Conservation (phyloP, 495 filamentous ascomycete genomes). For the Aspergillus bridgeri region DNA sequence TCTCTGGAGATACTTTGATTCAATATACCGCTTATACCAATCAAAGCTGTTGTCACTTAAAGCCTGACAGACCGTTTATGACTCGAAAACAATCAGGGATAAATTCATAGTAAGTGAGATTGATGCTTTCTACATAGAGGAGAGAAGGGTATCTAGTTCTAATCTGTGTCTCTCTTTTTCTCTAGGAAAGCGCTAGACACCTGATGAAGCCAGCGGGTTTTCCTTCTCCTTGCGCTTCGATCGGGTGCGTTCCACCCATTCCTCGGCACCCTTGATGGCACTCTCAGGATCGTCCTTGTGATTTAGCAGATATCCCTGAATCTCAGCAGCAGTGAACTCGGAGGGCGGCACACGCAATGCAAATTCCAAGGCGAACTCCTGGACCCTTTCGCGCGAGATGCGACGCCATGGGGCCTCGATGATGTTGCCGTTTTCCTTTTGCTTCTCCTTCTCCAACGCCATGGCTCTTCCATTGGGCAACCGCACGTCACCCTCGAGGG, state of each 20-base stretch:
- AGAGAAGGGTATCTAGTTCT: background rate
- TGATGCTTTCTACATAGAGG: background rate
- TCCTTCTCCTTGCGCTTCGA: conserved; percentile 12
- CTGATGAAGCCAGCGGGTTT: background rate
- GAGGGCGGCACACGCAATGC: conserved; percentile 56
- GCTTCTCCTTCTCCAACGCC: conserved; percentile 3
- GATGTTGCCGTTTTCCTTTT: background rate
- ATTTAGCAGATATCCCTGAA: conserved; percentile 71
- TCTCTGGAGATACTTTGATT: too few species aligned
- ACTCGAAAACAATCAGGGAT: background rate
- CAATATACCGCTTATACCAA: too few species aligned
- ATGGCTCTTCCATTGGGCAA: conserved; percentile 1
- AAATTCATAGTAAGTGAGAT: background rate
- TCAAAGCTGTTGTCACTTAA: too few species aligned
- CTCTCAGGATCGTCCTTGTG: conserved; percentile 60
- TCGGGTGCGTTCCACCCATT: conserved; percentile 46
- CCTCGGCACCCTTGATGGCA: conserved; percentile 52
- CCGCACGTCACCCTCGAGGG: conserved; percentile 26
- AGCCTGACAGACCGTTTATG: background rate
- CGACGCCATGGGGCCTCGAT: conserved; percentile 1
- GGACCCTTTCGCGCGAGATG: conserved; percentile 26
- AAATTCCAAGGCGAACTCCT: conserved; percentile 52
- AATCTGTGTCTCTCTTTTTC: background rate
- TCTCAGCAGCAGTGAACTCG: conserved; percentile 70
- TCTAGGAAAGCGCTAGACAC: background rate